Evolutionary conservation across 129 eudicot genomes (phyloP).

Genomic region (Lonicera japonica): DNA sequence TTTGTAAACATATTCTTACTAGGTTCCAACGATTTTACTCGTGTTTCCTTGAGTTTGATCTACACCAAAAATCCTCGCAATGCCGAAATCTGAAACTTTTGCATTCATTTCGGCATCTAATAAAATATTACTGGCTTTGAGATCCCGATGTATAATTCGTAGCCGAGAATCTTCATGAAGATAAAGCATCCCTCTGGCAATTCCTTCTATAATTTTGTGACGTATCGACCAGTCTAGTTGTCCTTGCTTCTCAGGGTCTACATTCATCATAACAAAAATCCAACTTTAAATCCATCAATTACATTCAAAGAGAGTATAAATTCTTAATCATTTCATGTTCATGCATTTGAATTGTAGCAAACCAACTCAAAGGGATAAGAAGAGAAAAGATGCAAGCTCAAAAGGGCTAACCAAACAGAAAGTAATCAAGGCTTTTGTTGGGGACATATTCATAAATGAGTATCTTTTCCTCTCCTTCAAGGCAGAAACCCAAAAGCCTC

Average conservation of each 20-base stretch:
- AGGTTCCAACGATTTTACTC: conserved; percentile 20
- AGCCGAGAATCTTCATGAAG: conserved; percentile 28
- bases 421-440: conserved; percentile 30
- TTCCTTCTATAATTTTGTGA: conserved; percentile 24
- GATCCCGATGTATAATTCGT: conserved; percentile 9
- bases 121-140: conserved; percentile 6
- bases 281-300: background rate
- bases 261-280: background rate
- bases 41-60: conserved; percentile 17
- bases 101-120: conserved; percentile 17
- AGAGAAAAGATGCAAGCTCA: background rate
- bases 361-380: no score
- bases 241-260: conserved; percentile 17
- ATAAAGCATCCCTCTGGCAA: conserved; percentile 22
- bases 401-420: conserved; percentile 18
- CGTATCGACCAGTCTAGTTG: conserved; percentile 22
- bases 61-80: conserved; percentile 12
- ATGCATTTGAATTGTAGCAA: background rate
- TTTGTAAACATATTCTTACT: conserved; percentile 1
- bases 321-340: no score
- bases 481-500: conserved; percentile 30
- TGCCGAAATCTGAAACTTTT: conserved; percentile 29
- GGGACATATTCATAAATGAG: conserved; percentile 27
- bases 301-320: background rate
- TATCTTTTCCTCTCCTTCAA: conserved; percentile 26